phyloP scores from a whole-genome alignment of 2,329 filamentous ascomycete genomes.

The Xylariomycetidae sp. region DNA sequence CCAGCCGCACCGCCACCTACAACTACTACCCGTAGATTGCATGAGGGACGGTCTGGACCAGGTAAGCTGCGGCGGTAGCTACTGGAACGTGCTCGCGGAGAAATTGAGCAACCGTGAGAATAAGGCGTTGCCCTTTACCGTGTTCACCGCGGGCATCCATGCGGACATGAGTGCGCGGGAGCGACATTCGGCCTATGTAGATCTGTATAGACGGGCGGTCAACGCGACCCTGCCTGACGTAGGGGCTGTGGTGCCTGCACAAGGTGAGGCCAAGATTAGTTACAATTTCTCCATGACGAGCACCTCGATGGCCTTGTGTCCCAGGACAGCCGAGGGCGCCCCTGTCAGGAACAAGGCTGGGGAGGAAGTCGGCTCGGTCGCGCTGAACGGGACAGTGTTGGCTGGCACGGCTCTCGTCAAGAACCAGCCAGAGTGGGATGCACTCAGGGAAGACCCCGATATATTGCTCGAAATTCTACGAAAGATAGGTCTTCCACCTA shows the following conservation, averaged over 20 bases:
- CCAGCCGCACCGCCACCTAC: conserved; percentile 67
- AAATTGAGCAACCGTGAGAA: conserved; percentile 21
- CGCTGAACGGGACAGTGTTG: conserved; percentile 59
- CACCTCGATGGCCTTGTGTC: conserved; percentile 48
- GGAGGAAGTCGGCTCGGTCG: conserved; percentile 36
- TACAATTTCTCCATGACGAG: conserved; percentile 61
- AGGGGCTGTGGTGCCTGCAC: conserved; percentile 14
- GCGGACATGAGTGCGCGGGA: conserved; percentile 29
- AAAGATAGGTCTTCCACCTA: conserved; percentile 34
- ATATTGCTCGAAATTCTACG: conserved; percentile 36
- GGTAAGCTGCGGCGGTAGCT: conserved; percentile 12
- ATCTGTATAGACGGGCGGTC: conserved; percentile 42
- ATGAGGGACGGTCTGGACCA: conserved; percentile 53
- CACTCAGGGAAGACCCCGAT: conserved; percentile 36
- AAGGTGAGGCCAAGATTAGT: conserved; percentile 48
- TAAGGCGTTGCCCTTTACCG: conserved; percentile 35
- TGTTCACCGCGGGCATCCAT: conserved; percentile 37
- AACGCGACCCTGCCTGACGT: conserved; percentile 11
- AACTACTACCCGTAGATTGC: conserved; percentile 60
- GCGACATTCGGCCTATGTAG: conserved; percentile 39
- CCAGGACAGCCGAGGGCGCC: conserved; percentile 48
- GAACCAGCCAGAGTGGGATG: conserved; percentile 52
- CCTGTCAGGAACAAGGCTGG: conserved; percentile 19
- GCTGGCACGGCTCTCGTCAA: conserved; percentile 62
- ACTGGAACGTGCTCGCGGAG: conserved; percentile 50